Evolutionary conservation across 2,329 filamentous ascomycete genomes (phyloP), one percentile per base, ranked within the genome.

Genomic region (Stachybotrys chartarum): DNA sequence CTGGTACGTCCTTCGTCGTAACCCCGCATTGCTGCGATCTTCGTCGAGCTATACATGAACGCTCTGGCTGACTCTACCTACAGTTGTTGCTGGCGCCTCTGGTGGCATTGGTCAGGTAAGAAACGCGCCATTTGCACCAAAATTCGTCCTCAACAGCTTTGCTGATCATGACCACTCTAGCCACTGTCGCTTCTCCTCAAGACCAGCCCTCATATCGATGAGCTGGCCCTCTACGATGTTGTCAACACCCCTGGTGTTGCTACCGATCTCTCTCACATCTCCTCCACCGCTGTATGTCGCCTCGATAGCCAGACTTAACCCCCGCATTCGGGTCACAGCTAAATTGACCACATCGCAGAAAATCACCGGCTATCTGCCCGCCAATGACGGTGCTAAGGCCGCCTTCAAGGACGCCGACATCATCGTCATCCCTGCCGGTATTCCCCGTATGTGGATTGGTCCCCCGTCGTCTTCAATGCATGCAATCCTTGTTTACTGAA

Each of bases 211-310:
- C 85, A 91, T 69, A 82, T 99, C 68, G 88, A 93, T 68, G 90
- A 97, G 80, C 90, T 99, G 67, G 82, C 91, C 59, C 89, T 99
- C 67, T 99, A 97, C 82, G 94, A 99, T 96, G 92, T 99, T 64
- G 93, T 97, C 76, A 97, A 97, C 84, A 95, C 91, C 52, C 92
- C 91, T 66, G 94, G 94, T 76, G 94, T 99, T 70, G 90, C 92
- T 62, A 86, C 93, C 68, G 94, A 99, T 74, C 86, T 99, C 58
- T 97, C 92, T 58, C 94, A 99, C 82, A 97, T 99, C 77, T 96
- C 93, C 58, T 90, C 91, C 59, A 82, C 84, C 65, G 93, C 94
- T 61, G 89, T 86, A 72, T 72, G 79, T 69, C 6, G 5, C 47
- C 50, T 54, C 46, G 56, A 39, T 17, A 47, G 16, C 16, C 11